A percentile compares a stretch with the other conserved stretches of the same genome.
Evolutionary conservation across 257 asterid species (phyloP).

Genomic region (Solanum sitiens): DNA sequence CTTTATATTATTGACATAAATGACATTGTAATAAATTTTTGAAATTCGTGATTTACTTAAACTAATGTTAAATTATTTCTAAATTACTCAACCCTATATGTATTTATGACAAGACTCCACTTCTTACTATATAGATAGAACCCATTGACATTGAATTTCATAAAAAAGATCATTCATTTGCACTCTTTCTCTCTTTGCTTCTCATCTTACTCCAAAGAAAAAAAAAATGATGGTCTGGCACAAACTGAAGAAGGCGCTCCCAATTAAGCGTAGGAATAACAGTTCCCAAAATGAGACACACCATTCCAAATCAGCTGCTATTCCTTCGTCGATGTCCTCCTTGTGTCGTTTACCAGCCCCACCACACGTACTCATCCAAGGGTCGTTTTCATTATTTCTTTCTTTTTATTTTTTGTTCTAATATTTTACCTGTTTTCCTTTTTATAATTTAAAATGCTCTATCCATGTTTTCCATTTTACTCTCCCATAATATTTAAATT

Average conservation of each 20-base stretch:
- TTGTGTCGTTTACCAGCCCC: not conserved
- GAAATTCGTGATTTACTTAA: no score
- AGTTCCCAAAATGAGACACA: not conserved
- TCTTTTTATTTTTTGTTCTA: no score
- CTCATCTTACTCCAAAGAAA: not conserved
- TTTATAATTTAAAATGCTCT: no score
- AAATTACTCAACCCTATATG: no score
- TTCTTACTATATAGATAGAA: not conserved
- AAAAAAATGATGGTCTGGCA: constrained; percentile 5
- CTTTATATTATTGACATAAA: no score
- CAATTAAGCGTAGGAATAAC: not conserved
- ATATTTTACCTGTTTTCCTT: no score
- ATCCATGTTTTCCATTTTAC: no score
- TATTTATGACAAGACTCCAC: not conserved
- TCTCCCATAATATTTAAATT: no score
- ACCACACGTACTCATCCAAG: not conserved
- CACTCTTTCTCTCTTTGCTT: not conserved
- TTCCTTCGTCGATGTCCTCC: not conserved
- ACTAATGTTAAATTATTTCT: no score
- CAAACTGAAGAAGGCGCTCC: constrained; percentile 9
- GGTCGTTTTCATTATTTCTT: not conserved
- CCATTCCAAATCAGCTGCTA: not conserved
- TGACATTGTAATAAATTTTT: no score
- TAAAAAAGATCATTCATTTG: no score
- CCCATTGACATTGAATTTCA: not conserved